Base-by-base conservation (phyloP, 768 basidiomycete genomes). In the Mycena olivaceomarginata region DNA sequence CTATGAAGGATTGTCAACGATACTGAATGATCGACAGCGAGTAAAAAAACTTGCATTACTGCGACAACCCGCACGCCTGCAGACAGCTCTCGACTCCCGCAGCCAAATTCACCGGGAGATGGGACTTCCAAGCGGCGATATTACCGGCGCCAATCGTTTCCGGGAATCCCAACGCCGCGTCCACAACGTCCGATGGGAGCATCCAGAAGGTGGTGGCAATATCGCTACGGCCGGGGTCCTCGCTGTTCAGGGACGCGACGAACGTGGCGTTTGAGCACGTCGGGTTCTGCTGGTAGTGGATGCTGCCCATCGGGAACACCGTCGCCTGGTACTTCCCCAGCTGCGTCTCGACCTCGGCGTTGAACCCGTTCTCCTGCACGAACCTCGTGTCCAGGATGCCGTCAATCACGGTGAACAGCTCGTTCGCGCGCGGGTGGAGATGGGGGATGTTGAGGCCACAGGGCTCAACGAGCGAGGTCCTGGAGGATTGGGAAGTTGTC, bases 361-460 rank as follows among this genome's bases (percentile, higher is more conserved):
- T 31, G 31, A 31, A 31, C 4, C 31, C 31, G 4, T 31, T 31
- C 31, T 31, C 31, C 31, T 31, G 31, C 4, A 31, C 31, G 31
- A 31, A 4, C 31, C 31, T 3, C 31, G 31, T 31, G 31, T 31
- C 31, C 31, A 31, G 31, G 31, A 31, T 31, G 31, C 31, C 31
- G 31, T 31, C 31, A 31, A 31, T 31, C 46, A 80, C 71, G 73
- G 83, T 84, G 69, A 83, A 70, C 41, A 86, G 78, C 81, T 86
- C 85, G 22, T 83, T 83, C 12, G 85, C 85, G 40, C 84, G 85
- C 9, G 84, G 84, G 67, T 86, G 85, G 5, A 81, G 82, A 77
- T 86, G 85, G 13, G 85, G 85, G 11, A 84, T 86, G 82, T 86
- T 85, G 66, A 64, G 62, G 31, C 31, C 31, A 3, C 31, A 31